Base-by-base conservation (phyloP, 2,329 filamentous ascomycete genomes). In the Lizonia empirigonia region DNA sequence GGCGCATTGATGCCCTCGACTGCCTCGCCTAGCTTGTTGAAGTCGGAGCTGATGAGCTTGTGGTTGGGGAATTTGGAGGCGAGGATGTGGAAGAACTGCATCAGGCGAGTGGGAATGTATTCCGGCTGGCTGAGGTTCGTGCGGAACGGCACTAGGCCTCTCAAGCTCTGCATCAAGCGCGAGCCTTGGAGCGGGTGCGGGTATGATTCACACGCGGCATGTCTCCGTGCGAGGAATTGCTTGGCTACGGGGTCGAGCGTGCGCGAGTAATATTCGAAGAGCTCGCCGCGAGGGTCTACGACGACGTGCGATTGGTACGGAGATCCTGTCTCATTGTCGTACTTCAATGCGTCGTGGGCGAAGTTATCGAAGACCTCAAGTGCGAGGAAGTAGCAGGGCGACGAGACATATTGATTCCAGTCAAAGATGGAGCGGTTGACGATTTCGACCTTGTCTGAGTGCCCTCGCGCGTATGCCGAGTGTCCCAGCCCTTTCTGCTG, bases 291-390 rank as follows among this genome's bases (percentile, higher is more conserved):
- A 7, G 78, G 81, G 70, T 96, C 91, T 67, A 99, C 87, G 30
- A 99, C 80, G 12, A 97, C 92, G 56, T 87, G 87, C 40, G 91
- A 91, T 77, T 99, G 95, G 46, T 96, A 82, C 0, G 93, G 89
- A 60, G 88, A 79, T 70, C 91, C 89, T 9, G 91, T 95, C 53
- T 80, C 75, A 9, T 88, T 81, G 74, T 97, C 88, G 77, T 97
- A 99, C 58, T 95, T 92, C 56, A 99, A 85, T 52, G 87, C 84
- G 76, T 99, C 94, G 77, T 99, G 95, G 27, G 91, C 87, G 71
- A 99, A 97, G 77, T 99, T 99, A 79, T 99, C 94, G 68, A 97
- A 96, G 60, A 99, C 94, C 76, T 99, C 94, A 75, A 99, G 88
- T 35, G 93, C 94, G 33, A 99, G 84, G 80, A 99, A 97, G 80